Percentiles rank a stretch among this genome's conserved stretches.
These are phyloP conservation scores for Coemansia sp. DNA, from an alignment of 192 early-diverging fungal species.

Conservation along the genomic window DNA sequence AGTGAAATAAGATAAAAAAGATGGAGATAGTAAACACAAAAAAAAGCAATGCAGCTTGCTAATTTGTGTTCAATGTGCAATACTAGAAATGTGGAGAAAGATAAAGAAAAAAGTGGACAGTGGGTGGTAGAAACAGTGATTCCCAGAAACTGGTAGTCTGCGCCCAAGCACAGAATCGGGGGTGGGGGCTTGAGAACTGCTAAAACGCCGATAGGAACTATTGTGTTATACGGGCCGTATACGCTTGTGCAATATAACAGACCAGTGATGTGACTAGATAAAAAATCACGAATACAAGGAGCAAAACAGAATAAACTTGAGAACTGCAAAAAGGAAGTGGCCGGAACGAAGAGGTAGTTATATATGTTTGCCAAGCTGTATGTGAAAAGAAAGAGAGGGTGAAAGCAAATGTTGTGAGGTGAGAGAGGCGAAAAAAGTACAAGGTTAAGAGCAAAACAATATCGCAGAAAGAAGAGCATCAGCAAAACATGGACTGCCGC, in stretches of 20 bases:
- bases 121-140: background rate
- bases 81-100: background rate
- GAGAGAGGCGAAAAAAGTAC: background rate
- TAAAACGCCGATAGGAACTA: background rate
- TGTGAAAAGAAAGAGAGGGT: background rate
- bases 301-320: background rate
- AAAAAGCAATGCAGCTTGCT: background rate
- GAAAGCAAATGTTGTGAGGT: background rate
- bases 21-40: background rate
- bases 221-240: background rate
- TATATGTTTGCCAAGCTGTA: background rate
- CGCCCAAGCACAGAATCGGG: background rate
- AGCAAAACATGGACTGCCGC: background rate
- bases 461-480: background rate
- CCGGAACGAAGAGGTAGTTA: background rate
- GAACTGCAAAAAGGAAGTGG: too few relatives aligned
- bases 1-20: background rate
- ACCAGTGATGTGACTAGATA: background rate
- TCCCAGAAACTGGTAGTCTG: background rate
- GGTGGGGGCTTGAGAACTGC: background rate
- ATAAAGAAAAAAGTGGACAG: background rate
- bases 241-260: background rate
- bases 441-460: too few relatives aligned
- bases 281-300: background rate
- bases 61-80: background rate